phyloP scores from a whole-genome alignment of 2,329 filamentous ascomycete species.

The Parastagonospora avenae region DNA sequence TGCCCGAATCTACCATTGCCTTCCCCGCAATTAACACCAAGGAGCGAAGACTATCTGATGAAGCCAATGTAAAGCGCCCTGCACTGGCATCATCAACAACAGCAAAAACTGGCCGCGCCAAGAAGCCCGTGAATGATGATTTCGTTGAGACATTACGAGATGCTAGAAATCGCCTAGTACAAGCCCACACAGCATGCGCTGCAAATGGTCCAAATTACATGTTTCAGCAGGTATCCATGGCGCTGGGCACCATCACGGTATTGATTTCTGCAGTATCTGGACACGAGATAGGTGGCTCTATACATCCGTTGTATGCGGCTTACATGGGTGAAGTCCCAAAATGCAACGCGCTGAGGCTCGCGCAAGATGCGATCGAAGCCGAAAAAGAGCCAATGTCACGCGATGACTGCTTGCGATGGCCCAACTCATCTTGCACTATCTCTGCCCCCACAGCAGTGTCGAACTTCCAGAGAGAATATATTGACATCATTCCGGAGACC shows the following conservation, averaged over 20 bases:
- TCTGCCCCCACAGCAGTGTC: constrained; percentile 47
- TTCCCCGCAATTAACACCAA: constrained; percentile 68
- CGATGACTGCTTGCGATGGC: constrained; percentile 48
- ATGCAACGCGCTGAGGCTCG: constrained; percentile 70
- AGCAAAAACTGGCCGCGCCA: constrained; percentile 25
- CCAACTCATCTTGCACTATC: constrained; percentile 37
- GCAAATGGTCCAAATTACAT: constrained; percentile 61
- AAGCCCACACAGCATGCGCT: constrained; percentile 63
- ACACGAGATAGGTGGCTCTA: constrained; percentile 33
- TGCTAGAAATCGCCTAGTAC: constrained; percentile 69
- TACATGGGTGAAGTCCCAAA: constrained; percentile 67
- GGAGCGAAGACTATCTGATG: constrained; percentile 35
- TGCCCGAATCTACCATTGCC: constrained; percentile 91
- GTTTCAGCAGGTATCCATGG: constrained; percentile 57
- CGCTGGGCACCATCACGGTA: constrained; percentile 45
- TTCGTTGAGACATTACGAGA: constrained; percentile 67
- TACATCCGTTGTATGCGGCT: constrained; percentile 48
- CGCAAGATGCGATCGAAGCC: constrained; percentile 60
- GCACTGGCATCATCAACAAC: constrained; percentile 9
- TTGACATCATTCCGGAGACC: constrained; percentile 79
- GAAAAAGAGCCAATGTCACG: constrained; percentile 52
- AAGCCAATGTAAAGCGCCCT: constrained; percentile 15
- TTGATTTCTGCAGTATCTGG: constrained; percentile 46
- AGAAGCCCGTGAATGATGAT: constrained; percentile 30
- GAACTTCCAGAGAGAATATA: constrained; percentile 76